Evolutionary conservation across 495 filamentous ascomycete genomes (phyloP).

Genomic region (Podospora comata): DNA sequence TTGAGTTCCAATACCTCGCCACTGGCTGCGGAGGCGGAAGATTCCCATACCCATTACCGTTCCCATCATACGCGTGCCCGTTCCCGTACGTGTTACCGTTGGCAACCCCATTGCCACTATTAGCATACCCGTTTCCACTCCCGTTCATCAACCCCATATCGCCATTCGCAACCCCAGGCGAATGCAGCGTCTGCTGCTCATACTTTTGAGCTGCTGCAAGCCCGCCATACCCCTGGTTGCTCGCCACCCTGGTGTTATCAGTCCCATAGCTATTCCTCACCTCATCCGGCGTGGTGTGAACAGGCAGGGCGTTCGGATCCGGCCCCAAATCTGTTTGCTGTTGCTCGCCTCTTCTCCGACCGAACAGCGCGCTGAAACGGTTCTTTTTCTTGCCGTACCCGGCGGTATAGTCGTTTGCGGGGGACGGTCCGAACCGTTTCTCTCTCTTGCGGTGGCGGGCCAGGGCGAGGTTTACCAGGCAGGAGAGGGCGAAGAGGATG

Average conservation of each 20-base stretch:
- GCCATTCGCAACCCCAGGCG: not conserved
- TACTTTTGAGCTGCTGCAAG: constrained; percentile 20
- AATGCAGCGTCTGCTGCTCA: not conserved
- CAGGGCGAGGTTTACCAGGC: constrained; percentile 59
- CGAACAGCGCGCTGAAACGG: constrained; percentile 30
- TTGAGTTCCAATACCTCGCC: not conserved
- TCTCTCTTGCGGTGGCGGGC: constrained; percentile 71
- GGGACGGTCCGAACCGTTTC: constrained; percentile 73
- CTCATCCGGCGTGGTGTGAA: constrained; percentile 41
- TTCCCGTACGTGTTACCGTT: not conserved
- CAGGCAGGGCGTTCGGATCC: constrained; percentile 36
- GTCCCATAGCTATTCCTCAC: constrained; percentile 42
- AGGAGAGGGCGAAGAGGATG: constrained; percentile 65
- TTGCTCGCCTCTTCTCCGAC: constrained; percentile 20
- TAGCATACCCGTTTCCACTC: not conserved
- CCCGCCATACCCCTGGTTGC: constrained; percentile 14
- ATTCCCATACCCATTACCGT: not conserved
- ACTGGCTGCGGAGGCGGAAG: not conserved
- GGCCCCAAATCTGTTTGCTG: constrained; percentile 10
- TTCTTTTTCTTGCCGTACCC: constrained; percentile 53
- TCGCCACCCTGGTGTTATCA: constrained; percentile 37
- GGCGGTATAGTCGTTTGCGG: constrained; percentile 50
- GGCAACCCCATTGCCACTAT: not conserved
- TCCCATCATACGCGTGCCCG: not conserved
- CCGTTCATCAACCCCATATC: not conserved